Base-by-base conservation (phyloP, 495 filamentous ascomycete species). In the Clohesyomyces aquaticus region DNA sequence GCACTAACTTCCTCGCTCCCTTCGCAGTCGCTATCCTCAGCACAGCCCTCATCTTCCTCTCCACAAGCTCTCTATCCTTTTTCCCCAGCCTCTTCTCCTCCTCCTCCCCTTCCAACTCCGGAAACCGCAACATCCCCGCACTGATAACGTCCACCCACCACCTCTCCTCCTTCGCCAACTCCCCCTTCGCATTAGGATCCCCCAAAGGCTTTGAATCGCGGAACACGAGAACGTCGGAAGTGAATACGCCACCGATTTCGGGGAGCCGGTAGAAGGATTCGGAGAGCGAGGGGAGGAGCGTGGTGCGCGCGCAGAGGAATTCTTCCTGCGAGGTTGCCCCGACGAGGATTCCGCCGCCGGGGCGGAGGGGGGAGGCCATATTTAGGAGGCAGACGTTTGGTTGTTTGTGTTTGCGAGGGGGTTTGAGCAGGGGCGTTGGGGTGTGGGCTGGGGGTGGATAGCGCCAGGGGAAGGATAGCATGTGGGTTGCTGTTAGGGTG, bases 401-500 rank as follows among this genome's bases (percentile, higher is more conserved):
- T 19, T 62, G 35, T 25, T 69, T 56, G 16, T 59, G 46, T n/a
- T 27, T 27, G 14, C 11, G 14, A 41, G 16, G 8, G 23, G 46
- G n/a, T 47, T 58, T 66, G 41, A 52, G 21, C 42, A 38, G 32
- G 23, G 61, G 29, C 1, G 19, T 51, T 1, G 3, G 27, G 11
- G 10, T 14, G 8, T n/a, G 2, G 18, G 14, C 18, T 4, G n/a
- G 18, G 25, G 18, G 18, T 22, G 43, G 23, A 16, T 35, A 23
- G 1, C 57, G 58, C 6, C 55, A 43, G 0, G 69, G 49, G 45
- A 43, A 54, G 48, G 46, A 66, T 51, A 79, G 69, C 14, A 68
- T 52, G 53, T 71, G 65, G 46, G 76, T 82, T 18, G 80, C 82
- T 0, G 73, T 63, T 19, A 85, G 73, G 14, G 81, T 80, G 67